Evolutionary conservation across 2,329 filamentous ascomycete genomes (phyloP), one percentile per base, ranked within the genome.

Genomic region (Trichoderma atroviride): DNA sequence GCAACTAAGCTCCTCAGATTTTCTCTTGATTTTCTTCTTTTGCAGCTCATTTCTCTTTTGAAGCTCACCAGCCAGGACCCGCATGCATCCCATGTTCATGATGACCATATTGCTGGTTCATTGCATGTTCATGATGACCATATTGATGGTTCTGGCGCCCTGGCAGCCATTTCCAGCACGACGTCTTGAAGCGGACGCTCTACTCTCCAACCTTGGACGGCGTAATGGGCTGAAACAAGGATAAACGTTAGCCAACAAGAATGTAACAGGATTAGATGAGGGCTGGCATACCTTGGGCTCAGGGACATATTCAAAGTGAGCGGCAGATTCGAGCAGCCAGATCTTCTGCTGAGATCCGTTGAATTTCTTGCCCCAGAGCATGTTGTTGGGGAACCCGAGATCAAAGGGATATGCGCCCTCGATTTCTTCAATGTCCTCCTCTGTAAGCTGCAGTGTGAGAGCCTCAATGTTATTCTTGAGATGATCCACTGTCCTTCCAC

Each of bases 381-480:
- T 87, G 75, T 81, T 87, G 71, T 83, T 80, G 0, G 91, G 91
- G 78, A 93, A 94, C 0, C 90, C 91, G 50, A 87, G 75, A 61
- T 92, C 87, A 72, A 93, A 91, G 0, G 82, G 81, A 43, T 82
- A 83, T 0, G 88, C 88, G 6, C 75, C 80, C 70, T 94, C 91
- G 69, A 94, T 88, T 73, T 89, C 85, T 47, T 86, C 79, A 31
- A 94, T 86, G 55, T 94, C 89, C 70, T 90, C 84, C 0, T 82
- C 76, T 0, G 81, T 85, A 43, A 94, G 80, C 67, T 84, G 80
- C 53, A 93, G 80, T 1, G 82, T 83, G 47, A 94, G 81, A 0
- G 90, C 89, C 74, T 90, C 86, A 72, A 93, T 90, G 74, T 93
- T 93, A 69, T 83, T 84, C 75, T 89, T 86, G 52, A 94, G 80